These are phyloP conservation scores for Hymenoscyphus fructigenus DNA, from an alignment of 2,329 filamentous ascomycete genomes.

Conservation along the genomic window DNA sequence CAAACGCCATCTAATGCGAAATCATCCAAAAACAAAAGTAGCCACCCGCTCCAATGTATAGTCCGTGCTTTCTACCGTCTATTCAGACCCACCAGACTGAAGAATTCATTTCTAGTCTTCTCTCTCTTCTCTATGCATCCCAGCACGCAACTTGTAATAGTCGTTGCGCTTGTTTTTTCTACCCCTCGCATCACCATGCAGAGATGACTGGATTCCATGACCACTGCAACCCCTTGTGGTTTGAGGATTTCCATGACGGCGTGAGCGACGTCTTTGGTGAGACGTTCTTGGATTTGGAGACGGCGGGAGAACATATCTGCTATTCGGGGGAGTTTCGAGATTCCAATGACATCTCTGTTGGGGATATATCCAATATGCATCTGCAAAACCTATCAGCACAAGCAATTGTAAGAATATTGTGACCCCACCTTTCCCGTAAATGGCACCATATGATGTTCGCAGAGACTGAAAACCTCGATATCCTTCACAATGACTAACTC, in stretches of 20 bases:
- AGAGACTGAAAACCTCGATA: constrained; percentile 91
- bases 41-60: not conserved
- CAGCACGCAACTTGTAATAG: constrained; percentile 96
- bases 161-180: constrained; percentile 81
- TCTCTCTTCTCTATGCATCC: constrained; percentile 90
- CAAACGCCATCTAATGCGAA: constrained; percentile 27
- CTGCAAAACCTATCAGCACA: constrained; percentile 43
- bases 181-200: constrained; percentile 99
- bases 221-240: constrained; percentile 91
- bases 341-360: constrained; percentile 83
- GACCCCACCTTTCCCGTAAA: constrained; percentile 86
- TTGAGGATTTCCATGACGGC: constrained; percentile 91
- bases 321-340: constrained; percentile 93
- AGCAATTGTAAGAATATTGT: not conserved
- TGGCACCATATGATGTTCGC: constrained; percentile 95
- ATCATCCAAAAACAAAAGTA: constrained; percentile 3
- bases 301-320: constrained; percentile 95
- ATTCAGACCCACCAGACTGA: constrained; percentile 74
- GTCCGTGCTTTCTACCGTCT: constrained; percentile 37
- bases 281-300: constrained; percentile 91
- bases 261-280: constrained; percentile 94
- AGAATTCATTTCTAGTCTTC: constrained; percentile 93
- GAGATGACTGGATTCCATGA: constrained; percentile 94
- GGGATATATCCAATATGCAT: constrained; percentile 99
- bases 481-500: constrained; percentile 98